Evolutionary conservation across 225 moss, liverwort and hornwort species (phyloP).

Genomic region (Ulota crispa): DNA sequence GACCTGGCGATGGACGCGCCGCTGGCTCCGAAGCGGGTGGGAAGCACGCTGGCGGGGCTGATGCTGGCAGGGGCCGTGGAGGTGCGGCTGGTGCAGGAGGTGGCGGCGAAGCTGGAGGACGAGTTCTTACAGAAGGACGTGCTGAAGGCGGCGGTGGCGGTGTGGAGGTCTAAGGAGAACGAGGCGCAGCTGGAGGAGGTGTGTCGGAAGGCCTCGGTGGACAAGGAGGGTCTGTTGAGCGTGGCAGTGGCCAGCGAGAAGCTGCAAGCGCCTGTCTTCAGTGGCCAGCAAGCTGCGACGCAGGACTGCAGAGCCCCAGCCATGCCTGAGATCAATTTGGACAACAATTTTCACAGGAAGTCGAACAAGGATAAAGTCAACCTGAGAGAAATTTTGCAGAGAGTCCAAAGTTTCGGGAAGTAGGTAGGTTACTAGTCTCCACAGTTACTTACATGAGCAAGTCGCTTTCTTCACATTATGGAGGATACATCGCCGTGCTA

Average conservation of each 20-base stretch:
- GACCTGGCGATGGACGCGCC: constrained; percentile 70
- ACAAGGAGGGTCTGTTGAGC: constrained; percentile 39
- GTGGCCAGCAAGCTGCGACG: neutral
- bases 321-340: neutral
- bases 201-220: constrained; percentile 41
- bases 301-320: neutral
- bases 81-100: constrained; percentile 47
- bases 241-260: constrained; percentile 25
- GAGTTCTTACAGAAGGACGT: constrained; percentile 52
- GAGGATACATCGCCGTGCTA: neutral
- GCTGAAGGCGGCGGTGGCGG: constrained; percentile 41
- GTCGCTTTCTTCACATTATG: neutral
- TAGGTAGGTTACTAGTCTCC: neutral
- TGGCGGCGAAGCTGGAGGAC: constrained; percentile 54
- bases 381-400: neutral
- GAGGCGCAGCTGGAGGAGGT: constrained; percentile 31
- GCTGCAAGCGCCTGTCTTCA: neutral
- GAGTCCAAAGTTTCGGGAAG: neutral
- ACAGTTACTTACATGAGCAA: neutral
- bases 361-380: neutral
- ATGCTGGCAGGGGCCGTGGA: constrained; percentile 54
- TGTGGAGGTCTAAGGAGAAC: constrained; percentile 38
- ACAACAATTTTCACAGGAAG: neutral
- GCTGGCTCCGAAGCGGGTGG: constrained; percentile 66
- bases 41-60: constrained; percentile 52